Evolutionary conservation across 805 yeast genomes (phyloP), one percentile per base, ranked within the genome.

Genomic region (Saccharomyces mikatae): DNA sequence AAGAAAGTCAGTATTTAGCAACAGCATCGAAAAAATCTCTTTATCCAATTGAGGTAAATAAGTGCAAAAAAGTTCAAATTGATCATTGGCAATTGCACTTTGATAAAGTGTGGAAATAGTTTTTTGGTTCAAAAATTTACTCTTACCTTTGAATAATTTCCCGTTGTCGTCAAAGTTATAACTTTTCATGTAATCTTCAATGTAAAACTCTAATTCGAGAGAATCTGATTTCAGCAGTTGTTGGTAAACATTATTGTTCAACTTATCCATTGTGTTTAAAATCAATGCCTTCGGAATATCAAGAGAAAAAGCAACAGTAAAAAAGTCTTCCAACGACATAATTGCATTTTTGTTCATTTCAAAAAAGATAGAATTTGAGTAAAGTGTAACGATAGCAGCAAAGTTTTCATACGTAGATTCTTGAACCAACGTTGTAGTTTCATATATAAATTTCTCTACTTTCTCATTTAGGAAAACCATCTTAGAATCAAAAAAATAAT

Each of bases 61-160:
- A 0, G 56, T 50, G 13, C 67, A 51, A 48, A 72, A 71, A 1
- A 41, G 41, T 3, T 48, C 52, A 9, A 68, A 41, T 17, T 63
- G 60, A 0, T 53, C 51, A 36, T 59, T 52, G 0, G 55, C 46
- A 5, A 56, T 55, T 4, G 76, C 68, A 11, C 57, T 52, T 3
- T 61, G 53, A 58, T 70, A 79, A 8, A 80, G 55, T 30, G 67
- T 68, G 1, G 56, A 11, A 0, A 76, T 58, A 26, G 74, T 72
- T 1, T 70, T 71, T 5, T 67, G 62, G 3, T 68, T 73, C 6
- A 78, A 47, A 36, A 78, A 65, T 31, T 61, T 62, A 1, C 59
- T 28, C 27, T 60, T 62, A 1, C 60, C 44, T 41, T 62, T 60
- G 56, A 72, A 70, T 28, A 71, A 53, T 4, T 51, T 46, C n/a